phyloP scores from a whole-genome alignment of 805 yeast genomes.

The Ogataea naganishii region DNA sequence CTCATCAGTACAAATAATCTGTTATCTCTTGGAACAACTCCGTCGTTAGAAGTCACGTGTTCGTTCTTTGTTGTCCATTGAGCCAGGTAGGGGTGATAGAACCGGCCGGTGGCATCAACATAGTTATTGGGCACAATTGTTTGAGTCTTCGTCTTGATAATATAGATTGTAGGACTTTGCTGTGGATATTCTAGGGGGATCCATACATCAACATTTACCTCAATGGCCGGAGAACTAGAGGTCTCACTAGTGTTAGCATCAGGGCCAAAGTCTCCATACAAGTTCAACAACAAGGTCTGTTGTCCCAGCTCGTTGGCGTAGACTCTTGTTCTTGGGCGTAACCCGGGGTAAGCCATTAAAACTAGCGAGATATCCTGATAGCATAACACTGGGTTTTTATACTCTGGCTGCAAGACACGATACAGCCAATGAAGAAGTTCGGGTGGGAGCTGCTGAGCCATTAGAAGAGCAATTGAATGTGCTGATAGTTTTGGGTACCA shows the following conservation, averaged over 20 bases:
- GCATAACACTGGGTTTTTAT: conserved; percentile 44
- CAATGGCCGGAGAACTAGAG: too few relatives aligned
- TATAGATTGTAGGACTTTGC: conserved; percentile 58
- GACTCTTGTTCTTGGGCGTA: conserved; percentile 64
- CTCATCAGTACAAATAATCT: conserved; percentile 16
- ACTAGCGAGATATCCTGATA: conserved; percentile 57
- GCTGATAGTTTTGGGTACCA: too few relatives aligned
- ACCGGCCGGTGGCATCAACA: conserved; percentile 62
- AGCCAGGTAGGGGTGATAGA: conserved; percentile 62
- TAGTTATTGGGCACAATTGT: conserved; percentile 51
- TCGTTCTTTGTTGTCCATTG: conserved; percentile 34
- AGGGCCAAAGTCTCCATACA: too few relatives aligned
- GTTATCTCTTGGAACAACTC: conserved; percentile 16
- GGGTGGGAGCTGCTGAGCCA: conserved; percentile 20
- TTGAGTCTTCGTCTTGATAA: conserved; percentile 41
- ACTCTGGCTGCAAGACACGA: conserved; percentile 49
- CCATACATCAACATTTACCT: conserved; percentile 69
- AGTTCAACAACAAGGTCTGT: conserved; percentile 48
- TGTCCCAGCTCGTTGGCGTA: conserved; percentile 50
- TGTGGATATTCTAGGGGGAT: conserved; percentile 64
- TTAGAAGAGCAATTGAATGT: neutral
- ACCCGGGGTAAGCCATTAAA: conserved; percentile 39
- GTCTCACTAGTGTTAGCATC: too few relatives aligned
- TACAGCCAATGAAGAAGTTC: conserved; percentile 51
- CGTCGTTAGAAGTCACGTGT: conserved; percentile 14